phyloP scores from a whole-genome alignment of 2,329 filamentous ascomycete species.

The Monosporascus cannonballus region DNA sequence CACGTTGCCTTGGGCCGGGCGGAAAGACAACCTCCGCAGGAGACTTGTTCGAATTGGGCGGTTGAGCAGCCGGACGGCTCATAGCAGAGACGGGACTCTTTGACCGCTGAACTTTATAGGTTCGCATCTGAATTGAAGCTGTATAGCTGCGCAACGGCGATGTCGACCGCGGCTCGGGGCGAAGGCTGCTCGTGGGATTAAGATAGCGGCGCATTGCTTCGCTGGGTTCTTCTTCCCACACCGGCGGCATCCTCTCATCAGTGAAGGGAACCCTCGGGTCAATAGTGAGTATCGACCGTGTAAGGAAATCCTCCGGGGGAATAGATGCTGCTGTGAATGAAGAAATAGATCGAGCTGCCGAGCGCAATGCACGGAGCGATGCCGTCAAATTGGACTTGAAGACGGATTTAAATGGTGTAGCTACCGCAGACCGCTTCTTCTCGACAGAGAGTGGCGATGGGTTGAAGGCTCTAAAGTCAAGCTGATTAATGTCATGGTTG shows the following conservation, averaged over 20 bases:
- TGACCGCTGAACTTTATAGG: conserved; percentile 55
- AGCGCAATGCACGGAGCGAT: conserved; percentile 57
- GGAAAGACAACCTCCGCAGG: conserved; percentile 30
- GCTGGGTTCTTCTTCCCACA: conserved; percentile 57
- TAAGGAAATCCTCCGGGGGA: conserved; percentile 61
- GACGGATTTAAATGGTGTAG: conserved; percentile 44
- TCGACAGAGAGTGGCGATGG: conserved; percentile 19
- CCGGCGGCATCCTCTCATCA: conserved; percentile 59
- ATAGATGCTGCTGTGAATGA: conserved; percentile 57
- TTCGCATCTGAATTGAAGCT: conserved; percentile 67
- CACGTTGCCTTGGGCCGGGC: conserved; percentile 52
- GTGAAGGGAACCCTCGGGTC: conserved; percentile 61
- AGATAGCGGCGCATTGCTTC: conserved; percentile 62
- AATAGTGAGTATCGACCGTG: conserved; percentile 61
- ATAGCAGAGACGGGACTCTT: conserved; percentile 28
- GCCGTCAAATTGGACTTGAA: conserved; percentile 67
- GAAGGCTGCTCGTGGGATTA: conserved; percentile 53
- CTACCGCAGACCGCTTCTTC: conserved; percentile 28
- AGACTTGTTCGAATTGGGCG: conserved; percentile 20
- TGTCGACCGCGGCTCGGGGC: conserved; percentile 33
- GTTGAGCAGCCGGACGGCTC: conserved; percentile 18
- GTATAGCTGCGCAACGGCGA: conserved; percentile 42
- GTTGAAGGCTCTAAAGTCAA: conserved; percentile 45
- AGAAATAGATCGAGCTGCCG: conserved; percentile 59
- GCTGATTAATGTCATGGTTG: conserved; percentile 34